Conservation (phyloP, 352 stramenopile species). For the Globisporangium nodosum region DNA sequence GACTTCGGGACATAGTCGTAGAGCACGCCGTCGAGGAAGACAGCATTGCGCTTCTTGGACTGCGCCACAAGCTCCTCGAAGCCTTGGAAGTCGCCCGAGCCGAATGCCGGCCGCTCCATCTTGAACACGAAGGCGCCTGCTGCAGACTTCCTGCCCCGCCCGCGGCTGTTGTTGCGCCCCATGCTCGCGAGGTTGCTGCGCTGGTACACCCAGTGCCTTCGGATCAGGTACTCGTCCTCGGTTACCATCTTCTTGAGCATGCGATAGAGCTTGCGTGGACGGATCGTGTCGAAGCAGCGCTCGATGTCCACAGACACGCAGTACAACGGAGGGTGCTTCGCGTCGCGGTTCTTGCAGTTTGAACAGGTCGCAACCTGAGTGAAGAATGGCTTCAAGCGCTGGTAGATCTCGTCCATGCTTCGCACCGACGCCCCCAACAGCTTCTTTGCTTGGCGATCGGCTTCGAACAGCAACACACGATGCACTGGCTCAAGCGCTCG, state of each 20-base stretch:
- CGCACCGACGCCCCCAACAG: constrained; percentile 52
- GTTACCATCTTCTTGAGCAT: constrained; percentile 54
- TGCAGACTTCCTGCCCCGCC: background rate
- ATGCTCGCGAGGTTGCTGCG: constrained; percentile 22
- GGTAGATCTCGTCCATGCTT: constrained; percentile 68
- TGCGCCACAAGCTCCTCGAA: constrained; percentile 47
- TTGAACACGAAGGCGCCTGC: constrained; percentile 38
- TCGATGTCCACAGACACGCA: constrained; percentile 74
- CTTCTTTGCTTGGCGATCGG: constrained; percentile 39
- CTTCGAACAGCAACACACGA: constrained; percentile 55
- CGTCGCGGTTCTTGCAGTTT: constrained; percentile 18
- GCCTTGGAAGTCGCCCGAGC: constrained; percentile 40
- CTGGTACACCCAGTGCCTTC: constrained; percentile 68
- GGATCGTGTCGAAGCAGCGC: constrained; percentile 79
- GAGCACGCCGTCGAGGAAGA: constrained; percentile 73
- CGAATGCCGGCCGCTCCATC: constrained; percentile 46
- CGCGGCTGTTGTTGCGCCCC: constrained; percentile 7
- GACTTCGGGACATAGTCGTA: constrained; percentile 63
- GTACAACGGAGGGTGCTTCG: constrained; percentile 25
- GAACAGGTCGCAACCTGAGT: constrained; percentile 24
- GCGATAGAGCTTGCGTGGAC: constrained; percentile 50
- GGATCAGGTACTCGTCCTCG: constrained; percentile 74
- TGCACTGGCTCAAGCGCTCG: constrained; percentile 51
- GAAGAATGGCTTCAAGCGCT: constrained; percentile 41
- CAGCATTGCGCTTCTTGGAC: constrained; percentile 32